phyloP scores from a whole-genome alignment of 78 protist genomes.

The Pelomyxa schiedti region DNA sequence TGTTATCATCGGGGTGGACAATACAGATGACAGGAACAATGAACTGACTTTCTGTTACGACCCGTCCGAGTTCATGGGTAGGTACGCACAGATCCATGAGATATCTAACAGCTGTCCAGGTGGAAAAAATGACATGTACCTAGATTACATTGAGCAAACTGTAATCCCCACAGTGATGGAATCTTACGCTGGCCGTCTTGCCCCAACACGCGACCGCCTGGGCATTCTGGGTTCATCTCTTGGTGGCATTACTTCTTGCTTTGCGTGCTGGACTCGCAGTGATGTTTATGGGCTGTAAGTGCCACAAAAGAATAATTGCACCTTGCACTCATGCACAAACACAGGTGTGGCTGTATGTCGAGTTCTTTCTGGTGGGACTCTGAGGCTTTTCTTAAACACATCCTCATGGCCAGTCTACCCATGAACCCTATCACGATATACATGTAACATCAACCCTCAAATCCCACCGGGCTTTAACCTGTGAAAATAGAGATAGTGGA shows the following conservation, averaged over 20 bases:
- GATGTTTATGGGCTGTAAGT: not conserved
- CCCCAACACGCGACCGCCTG: not conserved
- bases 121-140: slow-evolving; percentile 4
- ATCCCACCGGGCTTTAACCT: too few relatives aligned
- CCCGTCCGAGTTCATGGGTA: too few relatives aligned
- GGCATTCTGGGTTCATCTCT: slow-evolving; percentile 18
- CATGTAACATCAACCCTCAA: too few relatives aligned
- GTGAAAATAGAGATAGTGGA: too few relatives aligned
- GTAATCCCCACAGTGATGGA: slow-evolving; percentile 8
- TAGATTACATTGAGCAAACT: slow-evolving; percentile 25
- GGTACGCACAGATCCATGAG: too few relatives aligned
- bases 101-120: not conserved
- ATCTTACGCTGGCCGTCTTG: not conserved
- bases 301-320: too few relatives aligned
- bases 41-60: slow-evolving; percentile 17
- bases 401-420: not conserved
- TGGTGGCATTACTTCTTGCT: slow-evolving; percentile 25
- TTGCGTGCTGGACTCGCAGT: slow-evolving; percentile 26
- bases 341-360: slow-evolving; percentile 11
- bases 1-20: slow-evolving; percentile 19
- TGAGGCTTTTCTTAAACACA: not conserved
- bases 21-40: slow-evolving; percentile 6
- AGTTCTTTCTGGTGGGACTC: slow-evolving; percentile 25
- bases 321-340: too few relatives aligned
- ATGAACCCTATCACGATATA: not conserved